phyloP scores from a whole-genome alignment of 2,329 filamentous ascomycete species.

The Sclerotinia trifoliorum region DNA sequence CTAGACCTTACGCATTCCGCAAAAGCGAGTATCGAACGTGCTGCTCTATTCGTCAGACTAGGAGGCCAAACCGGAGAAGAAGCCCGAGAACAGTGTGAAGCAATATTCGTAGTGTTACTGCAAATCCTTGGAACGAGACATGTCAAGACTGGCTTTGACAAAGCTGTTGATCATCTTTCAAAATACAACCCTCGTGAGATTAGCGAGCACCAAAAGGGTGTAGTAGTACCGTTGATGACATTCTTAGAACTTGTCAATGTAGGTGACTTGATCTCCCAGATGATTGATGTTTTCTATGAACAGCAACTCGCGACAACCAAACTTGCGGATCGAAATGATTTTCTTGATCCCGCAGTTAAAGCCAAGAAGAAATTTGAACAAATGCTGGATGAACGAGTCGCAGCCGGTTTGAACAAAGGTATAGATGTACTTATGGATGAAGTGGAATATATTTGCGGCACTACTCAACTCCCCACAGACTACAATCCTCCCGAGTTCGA shows the following conservation, averaged over 20 bases:
- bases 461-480: conserved; percentile 80
- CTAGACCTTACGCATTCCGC: conserved; percentile 84
- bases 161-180: conserved; percentile 85
- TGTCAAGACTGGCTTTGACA: conserved; percentile 90
- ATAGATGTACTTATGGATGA: conserved; percentile 99
- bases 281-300: conserved; percentile 98
- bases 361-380: conserved; percentile 99
- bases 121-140: conserved; percentile 83
- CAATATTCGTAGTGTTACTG: conserved; percentile 82
- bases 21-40: conserved; percentile 82
- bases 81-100: conserved; percentile 82
- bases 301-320: conserved; percentile 84
- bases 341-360: conserved; percentile 84
- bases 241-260: conserved; percentile 98
- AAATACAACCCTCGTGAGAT: conserved; percentile 87
- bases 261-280: conserved; percentile 94
- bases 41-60: conserved; percentile 76
- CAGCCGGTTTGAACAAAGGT: conserved; percentile 92
- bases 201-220: conserved; percentile 66
- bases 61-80: conserved; percentile 79
- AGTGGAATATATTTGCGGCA: conserved; percentile 91
- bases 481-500: conserved; percentile 67
- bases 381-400: conserved; percentile 95
- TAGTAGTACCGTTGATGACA: conserved; percentile 88
- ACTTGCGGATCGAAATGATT: conserved; percentile 89